Percentiles rank a stretch among this genome's conserved stretches.
phyloP scores from a whole-genome alignment of 495 filamentous ascomycete genomes.

The Lepidopterella palustris region DNA sequence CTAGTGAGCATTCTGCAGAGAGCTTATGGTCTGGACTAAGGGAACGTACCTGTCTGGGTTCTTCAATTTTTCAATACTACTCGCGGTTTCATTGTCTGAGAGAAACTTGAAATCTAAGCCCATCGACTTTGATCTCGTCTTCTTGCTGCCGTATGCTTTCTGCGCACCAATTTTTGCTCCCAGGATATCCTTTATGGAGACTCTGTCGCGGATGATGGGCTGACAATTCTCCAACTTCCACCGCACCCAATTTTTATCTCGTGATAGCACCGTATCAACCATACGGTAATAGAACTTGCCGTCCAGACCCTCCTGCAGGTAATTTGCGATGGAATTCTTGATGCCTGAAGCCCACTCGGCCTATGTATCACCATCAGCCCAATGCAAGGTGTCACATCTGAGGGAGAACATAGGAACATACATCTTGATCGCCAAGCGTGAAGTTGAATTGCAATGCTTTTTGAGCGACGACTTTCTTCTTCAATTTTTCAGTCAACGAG shows the following conservation, averaged over 20 bases:
- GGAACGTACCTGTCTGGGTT: slow-evolving; percentile 47
- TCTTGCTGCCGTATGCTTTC: slow-evolving; percentile 59
- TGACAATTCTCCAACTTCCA: slow-evolving; percentile 96
- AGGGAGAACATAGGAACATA: slow-evolving; percentile 39
- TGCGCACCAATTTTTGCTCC: slow-evolving; percentile 57
- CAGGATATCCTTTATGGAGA: slow-evolving; percentile 58
- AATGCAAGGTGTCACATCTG: slow-evolving; percentile 18
- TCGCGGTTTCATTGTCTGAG: slow-evolving; percentile 50
- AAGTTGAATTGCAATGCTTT: slow-evolving; percentile 82
- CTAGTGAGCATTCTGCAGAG: slow-evolving; percentile 11
- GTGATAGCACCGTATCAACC: slow-evolving; percentile 87
- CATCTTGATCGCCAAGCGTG: slow-evolving; percentile 72
- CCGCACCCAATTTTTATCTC: slow-evolving; percentile 96
- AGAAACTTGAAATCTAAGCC: slow-evolving; percentile 74
- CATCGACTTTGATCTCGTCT: slow-evolving; percentile 58
- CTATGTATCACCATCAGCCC: slow-evolving; percentile 31
- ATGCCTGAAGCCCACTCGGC: slow-evolving; percentile 73
- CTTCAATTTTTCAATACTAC: slow-evolving; percentile 54
- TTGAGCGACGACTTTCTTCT: slow-evolving; percentile 58
- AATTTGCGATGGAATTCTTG: slow-evolving; percentile 64
- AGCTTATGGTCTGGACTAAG: slow-evolving; percentile 16
- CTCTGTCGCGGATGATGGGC: slow-evolving; percentile 65
- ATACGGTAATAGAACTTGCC: slow-evolving; percentile 92
- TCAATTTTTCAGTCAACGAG: slow-evolving; percentile 75
- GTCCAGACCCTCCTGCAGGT: slow-evolving; percentile 68